Evolutionary conservation across 371 early-diverging fungal species (phyloP), one percentile per base, ranked within the genome.

Genomic region (Mortierella sp.): DNA sequence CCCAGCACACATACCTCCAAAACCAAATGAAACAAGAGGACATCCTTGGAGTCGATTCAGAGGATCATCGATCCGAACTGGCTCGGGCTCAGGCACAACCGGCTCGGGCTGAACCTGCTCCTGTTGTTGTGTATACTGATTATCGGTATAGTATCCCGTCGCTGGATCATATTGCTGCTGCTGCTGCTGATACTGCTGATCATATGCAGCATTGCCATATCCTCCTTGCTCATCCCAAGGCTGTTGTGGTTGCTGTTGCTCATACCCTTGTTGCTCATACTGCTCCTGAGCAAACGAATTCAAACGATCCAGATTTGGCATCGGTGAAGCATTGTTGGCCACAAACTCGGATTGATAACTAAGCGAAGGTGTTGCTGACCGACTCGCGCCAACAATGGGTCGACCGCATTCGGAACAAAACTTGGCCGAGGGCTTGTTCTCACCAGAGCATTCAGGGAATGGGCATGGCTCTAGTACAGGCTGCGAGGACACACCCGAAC

Each of bases 11-110:
- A 53, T 66, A 77, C 98, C 98, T 58, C 96, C 95, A 84, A 96
- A 94, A 15, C 96, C 96, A 82, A 95, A 95, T 0, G 88, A 75
- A 7, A 93, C 88, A 23, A 97, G 62, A 6, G 95, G 93, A 63
- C 90, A 89, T 6, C 94, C 92, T 9, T 87, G 83, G 26, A 76
- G 67, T 25, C 95, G 88, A 2, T 89, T 84, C 19, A 94, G 77
- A 15, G 92, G 91, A 69, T 94, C 94, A 18, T 71, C 62, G n/a
- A 88, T 59, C 6, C 70, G 70, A 48, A 68, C 72, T 7, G 81
- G 82, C 29, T 72, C 76, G 28, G 59, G 61, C 45, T 73, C 65
- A 19, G 79, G 83, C 43, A 62, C 69, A 47, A 77, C 74, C 30
- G 76, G 68, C 60, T 68, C 73, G 21, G 72, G 75, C 1, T 66